Percentiles rank a stretch among this genome's conserved stretches.
Conservation (phyloP, 2,329 filamentous ascomycete species). For the Diplodia intermedia region DNA sequence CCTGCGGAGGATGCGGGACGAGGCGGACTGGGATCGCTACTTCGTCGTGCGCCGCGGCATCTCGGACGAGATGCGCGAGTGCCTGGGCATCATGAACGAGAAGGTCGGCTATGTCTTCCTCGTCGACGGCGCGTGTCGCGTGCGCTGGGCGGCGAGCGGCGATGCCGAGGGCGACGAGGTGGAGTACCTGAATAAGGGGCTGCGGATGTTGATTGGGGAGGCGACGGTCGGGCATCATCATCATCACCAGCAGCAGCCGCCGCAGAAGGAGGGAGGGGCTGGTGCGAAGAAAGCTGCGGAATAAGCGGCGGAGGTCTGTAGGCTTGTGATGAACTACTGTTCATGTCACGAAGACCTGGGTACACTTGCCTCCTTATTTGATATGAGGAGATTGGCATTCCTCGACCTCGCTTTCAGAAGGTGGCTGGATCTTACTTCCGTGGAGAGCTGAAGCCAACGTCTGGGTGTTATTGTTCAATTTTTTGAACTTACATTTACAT, state of each 20-base stretch:
- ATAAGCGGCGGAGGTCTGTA: too few species aligned
- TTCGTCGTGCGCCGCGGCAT: conserved; percentile 67
- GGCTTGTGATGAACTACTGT: too few species aligned
- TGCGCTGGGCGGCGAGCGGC: conserved; percentile 92
- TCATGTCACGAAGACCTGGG: too few species aligned
- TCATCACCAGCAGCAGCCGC: conserved; percentile 36
- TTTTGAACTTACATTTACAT: background rate
- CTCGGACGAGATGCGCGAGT: conserved; percentile 62
- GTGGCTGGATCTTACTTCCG: background rate
- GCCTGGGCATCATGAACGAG: conserved; percentile 76
- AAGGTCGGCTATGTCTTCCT: conserved; percentile 96
- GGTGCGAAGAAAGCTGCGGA: background rate
- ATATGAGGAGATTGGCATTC: background rate
- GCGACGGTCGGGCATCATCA: conserved; percentile 37
- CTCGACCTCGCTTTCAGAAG: background rate
- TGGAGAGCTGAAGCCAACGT: background rate
- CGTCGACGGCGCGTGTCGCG: conserved; percentile 83
- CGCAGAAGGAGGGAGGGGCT: background rate
- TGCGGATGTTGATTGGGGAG: conserved; percentile 69
- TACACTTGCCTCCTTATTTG: too few species aligned
- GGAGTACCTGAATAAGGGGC: conserved; percentile 69
- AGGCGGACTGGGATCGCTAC: conserved; percentile 63
- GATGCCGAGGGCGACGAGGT: conserved; percentile 69
- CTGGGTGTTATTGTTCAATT: background rate
- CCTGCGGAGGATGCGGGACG: conserved; percentile 55